These are phyloP conservation scores for Takakia lepidozioides DNA, from an alignment of 225 moss, liverwort and hornwort genomes.

Conservation along the genomic window DNA sequence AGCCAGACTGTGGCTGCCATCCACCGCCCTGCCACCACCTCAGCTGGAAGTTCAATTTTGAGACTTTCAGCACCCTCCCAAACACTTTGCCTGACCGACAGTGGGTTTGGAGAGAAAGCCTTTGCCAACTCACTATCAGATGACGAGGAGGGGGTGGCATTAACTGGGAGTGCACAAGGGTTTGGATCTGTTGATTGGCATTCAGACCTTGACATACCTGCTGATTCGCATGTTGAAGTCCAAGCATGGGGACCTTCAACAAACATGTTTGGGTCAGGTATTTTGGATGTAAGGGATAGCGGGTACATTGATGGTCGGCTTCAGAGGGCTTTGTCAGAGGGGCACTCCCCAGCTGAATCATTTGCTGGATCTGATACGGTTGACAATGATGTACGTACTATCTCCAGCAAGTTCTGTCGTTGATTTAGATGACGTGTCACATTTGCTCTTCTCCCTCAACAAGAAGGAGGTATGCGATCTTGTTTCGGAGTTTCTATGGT, in stretches of 20 bases:
- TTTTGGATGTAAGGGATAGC: slow-evolving; percentile 25
- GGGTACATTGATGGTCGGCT: slow-evolving; percentile 28
- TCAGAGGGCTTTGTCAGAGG: slow-evolving; percentile 68
- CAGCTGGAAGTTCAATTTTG: slow-evolving; percentile 13
- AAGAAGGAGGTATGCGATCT: slow-evolving; percentile 31
- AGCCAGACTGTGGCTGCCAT: slow-evolving; percentile 23
- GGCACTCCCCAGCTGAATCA: slow-evolving; percentile 75
- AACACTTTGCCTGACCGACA: slow-evolving; percentile 14
- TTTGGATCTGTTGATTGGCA: slow-evolving; percentile 33
- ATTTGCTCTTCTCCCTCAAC: slow-evolving; percentile 21
- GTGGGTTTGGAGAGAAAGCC: slow-evolving; percentile 26
- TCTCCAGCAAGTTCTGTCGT: too few species aligned
- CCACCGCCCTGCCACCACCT: slow-evolving; percentile 10
- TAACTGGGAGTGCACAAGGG: slow-evolving; percentile 24
- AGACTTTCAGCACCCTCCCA: slow-evolving; percentile 15
- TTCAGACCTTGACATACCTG: slow-evolving; percentile 35
- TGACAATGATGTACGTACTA: too few species aligned
- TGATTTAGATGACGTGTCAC: too few species aligned
- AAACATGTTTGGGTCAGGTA: slow-evolving; percentile 24
- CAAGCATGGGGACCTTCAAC: slow-evolving; percentile 12
- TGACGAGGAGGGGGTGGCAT: slow-evolving; percentile 26
- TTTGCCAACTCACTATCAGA: slow-evolving; percentile 35
- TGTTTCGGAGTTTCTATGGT: too few species aligned
- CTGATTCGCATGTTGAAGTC: slow-evolving; percentile 28
- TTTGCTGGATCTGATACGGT: slow-evolving; percentile 42